phyloP scores from a whole-genome alignment of 1,284 basidiomycete genomes.

The Xerocomus nothofagi region DNA sequence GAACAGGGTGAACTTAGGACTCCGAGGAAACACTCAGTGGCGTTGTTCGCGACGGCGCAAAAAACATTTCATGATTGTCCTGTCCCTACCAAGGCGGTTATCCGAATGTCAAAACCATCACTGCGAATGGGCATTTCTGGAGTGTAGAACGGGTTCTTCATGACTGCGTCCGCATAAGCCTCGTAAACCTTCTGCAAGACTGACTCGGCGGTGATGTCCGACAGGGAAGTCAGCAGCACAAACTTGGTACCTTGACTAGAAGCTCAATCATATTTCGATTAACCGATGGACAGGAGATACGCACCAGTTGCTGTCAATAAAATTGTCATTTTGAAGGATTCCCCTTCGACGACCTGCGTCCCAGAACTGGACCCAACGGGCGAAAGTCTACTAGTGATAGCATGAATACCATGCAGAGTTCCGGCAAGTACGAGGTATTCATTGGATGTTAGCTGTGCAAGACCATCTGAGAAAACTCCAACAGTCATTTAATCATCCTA shows the following conservation, averaged over 20 bases:
- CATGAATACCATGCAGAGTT: conserved; percentile 97
- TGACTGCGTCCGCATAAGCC: conserved; percentile 89
- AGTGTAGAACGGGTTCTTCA: conserved; percentile 99
- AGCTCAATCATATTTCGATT: conserved; percentile 1
- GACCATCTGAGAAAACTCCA: conserved; percentile 60
- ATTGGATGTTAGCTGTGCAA: conserved; percentile 89
- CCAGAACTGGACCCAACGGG: conserved; percentile 84
- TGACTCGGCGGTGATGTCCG: conserved; percentile 72
- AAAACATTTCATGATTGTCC: conserved; percentile 32
- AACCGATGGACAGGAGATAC: conserved; percentile 24
- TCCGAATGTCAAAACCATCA: conserved; percentile 82
- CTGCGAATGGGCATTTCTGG: conserved; percentile 98
- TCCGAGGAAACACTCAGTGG: not conserved
- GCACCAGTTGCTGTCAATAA: conserved; percentile 91
- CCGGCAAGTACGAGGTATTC: conserved; percentile 97
- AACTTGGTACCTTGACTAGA: conserved; percentile 87
- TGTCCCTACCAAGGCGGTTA: conserved; percentile 58
- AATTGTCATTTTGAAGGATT: conserved; percentile 89
- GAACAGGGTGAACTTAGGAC: not conserved
- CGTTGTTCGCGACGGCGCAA: not conserved
- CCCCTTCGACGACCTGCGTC: conserved; percentile 91
- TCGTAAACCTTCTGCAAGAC: conserved; percentile 85
- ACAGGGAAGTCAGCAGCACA: conserved; percentile 82
- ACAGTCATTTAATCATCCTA: conserved; percentile 10
- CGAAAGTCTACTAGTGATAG: conserved; percentile 91